phyloP scores from a whole-genome alignment of 768 basidiomycete species.

The Glaciozyma martinii region DNA sequence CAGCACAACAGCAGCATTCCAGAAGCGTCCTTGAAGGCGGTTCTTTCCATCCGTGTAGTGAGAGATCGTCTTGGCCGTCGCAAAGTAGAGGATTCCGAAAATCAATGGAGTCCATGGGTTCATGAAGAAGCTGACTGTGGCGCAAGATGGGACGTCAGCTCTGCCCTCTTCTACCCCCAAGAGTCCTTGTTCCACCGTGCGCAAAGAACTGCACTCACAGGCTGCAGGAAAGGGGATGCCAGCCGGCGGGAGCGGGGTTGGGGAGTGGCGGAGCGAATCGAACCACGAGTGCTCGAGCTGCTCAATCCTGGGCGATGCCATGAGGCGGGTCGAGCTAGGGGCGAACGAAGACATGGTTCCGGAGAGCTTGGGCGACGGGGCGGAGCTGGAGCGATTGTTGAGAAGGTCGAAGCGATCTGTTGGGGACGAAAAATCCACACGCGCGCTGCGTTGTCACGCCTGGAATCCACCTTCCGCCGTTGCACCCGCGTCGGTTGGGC shows the following conservation, averaged over 20 bases:
- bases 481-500: no score
- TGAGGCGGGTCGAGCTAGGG: no score
- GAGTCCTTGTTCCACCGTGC: background rate
- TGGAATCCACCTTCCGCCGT: no score
- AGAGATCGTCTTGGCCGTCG: slow-evolving; percentile 26
- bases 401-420: no score
- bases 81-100: slow-evolving; percentile 32
- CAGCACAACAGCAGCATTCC: slow-evolving; percentile 29
- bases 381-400: no score
- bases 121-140: slow-evolving; percentile 11
- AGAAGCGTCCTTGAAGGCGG: slow-evolving; percentile 25
- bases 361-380: no score
- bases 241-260: slow-evolving; percentile 2
- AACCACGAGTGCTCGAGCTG: background rate
- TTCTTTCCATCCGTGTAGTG: slow-evolving; percentile 27
- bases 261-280: slow-evolving; percentile 6
- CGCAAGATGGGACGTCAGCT: background rate
- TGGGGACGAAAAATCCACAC: no score
- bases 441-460: no score
- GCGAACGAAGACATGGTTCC: no score
- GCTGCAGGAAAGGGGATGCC: slow-evolving; percentile 19
- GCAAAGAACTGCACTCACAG: background rate
- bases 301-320: no score
- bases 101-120: slow-evolving; percentile 28
- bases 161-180: background rate